Evolutionary conservation across 805 yeast species (phyloP), one percentile per base, ranked within the genome.

Genomic region (Alloascoidea hylecoeti): DNA sequence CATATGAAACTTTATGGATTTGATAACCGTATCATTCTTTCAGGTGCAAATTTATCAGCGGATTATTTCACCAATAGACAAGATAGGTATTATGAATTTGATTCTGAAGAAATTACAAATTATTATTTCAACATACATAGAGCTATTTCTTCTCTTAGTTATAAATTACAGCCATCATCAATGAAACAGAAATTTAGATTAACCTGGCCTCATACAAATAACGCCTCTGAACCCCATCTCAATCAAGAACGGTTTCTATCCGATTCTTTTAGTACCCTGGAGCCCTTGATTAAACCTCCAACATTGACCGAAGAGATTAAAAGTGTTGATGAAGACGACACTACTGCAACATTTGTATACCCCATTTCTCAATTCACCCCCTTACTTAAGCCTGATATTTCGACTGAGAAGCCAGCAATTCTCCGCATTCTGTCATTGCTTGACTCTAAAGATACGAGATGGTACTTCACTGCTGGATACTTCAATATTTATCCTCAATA

Each of bases 1-100:
- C 98, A 92, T 53, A 92, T 92, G 97, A 92, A 92, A 55, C 68
- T 92, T 18, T 92, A 92, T 55, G 98, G 98, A 1, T 76, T 88
- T 49, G 98, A 92, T 55, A 75, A 85, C 49, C 95, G 88, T 51
- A 74, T 92, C 33, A 70, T 92, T 15, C 64, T 92, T 19, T 72
- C 82, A 14, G 98, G 6, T 4, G 98, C 98, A 2, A 92, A 92
- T 51, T 64, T 92, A 36, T 84, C 96, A 0, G 64, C 71, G 28
- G 98, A 92, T 58, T 92, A 92, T 56, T 92, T 92, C 58, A 82
- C 95, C 3, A 79, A 89, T 56, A 73, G 98, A 45, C 98, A 92
- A 55, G 98, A 92, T 56, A 64, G 98, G 36, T 92, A 92, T 57
- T 82, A 86, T 48, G 40, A 79, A 13, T 81, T 92, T 56, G 67